Conservation (phyloP, 2,329 filamentous ascomycete genomes). For the Trichoderma afroharzianum region DNA sequence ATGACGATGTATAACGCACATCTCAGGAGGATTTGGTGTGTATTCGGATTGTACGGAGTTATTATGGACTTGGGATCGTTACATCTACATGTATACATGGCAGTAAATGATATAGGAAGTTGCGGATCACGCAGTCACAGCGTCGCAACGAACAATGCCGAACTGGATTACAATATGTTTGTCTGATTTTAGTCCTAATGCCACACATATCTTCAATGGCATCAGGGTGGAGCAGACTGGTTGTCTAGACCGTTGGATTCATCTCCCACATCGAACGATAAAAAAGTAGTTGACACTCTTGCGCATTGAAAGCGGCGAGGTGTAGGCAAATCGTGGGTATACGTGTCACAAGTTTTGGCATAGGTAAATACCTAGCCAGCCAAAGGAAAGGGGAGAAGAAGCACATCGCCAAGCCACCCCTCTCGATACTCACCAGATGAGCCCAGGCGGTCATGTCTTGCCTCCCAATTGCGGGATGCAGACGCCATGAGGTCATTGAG, state of each 20-base stretch:
- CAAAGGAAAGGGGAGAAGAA: neutral
- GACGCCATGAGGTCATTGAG: constrained; percentile 1
- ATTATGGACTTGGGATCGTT: neutral
- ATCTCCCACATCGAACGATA: constrained; percentile 62
- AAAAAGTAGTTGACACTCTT: constrained; percentile 55
- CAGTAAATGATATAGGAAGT: neutral
- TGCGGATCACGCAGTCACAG: neutral
- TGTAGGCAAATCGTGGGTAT: constrained; percentile 59
- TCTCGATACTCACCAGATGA: neutral
- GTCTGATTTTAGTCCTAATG: constrained; percentile 62
- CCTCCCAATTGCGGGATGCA: constrained; percentile 4
- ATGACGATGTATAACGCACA: neutral
- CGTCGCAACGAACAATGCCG: neutral
- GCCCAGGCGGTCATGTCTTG: neutral
- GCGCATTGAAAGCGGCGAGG: constrained; percentile 55
- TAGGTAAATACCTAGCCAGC: neutral
- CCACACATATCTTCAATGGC: constrained; percentile 53
- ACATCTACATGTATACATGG: neutral
- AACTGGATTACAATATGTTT: constrained; percentile 42
- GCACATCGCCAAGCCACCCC: neutral
- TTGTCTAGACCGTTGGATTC: constrained; percentile 62
- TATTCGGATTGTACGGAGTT: neutral
- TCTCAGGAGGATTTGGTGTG: neutral
- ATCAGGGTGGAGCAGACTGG: constrained; percentile 65
- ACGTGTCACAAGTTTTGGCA: neutral